Percentiles rank a stretch among this genome's conserved stretches.
These are phyloP conservation scores for Oropetium thomaeum DNA, from an alignment of 176 grass and related monocot species.

Conservation along the genomic window DNA sequence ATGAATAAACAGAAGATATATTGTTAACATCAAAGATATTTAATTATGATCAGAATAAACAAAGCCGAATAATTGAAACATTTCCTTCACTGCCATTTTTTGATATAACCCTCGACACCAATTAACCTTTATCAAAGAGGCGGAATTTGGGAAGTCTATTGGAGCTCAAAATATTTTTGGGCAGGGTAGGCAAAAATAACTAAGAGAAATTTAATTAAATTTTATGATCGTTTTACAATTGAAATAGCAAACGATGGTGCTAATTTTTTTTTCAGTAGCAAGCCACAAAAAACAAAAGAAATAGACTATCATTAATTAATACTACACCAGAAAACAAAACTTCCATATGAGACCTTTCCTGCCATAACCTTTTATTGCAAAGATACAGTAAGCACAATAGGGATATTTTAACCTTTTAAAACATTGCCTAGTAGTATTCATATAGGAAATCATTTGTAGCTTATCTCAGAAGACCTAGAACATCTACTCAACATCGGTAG, in stretches of 20 bases:
- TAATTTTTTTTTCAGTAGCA: background rate
- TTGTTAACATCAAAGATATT: background rate
- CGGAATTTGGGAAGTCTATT: background rate
- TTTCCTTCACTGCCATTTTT: constrained; percentile 4
- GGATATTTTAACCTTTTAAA: background rate
- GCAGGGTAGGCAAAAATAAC: background rate
- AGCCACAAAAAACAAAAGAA: background rate
- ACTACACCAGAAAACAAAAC: background rate
- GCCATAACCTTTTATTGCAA: background rate
- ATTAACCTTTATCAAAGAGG: constrained; percentile 12
- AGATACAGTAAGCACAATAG: background rate
- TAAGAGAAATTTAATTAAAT: background rate
- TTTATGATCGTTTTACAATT: background rate
- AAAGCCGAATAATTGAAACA: background rate
- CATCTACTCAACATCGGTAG: background rate
- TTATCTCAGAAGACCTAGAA: background rate
- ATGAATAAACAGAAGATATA: background rate
- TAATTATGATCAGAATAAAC: background rate
- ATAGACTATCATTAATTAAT: background rate
- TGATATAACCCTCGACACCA: background rate
- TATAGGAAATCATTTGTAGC: background rate
- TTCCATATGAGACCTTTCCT: background rate
- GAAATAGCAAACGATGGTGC: constrained; percentile 3
- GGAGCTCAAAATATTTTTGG: background rate
- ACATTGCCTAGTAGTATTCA: background rate